These are phyloP conservation scores for Dipteronia sinensis DNA, from an alignment of 345 rosid species.

Conservation along the genomic window DNA sequence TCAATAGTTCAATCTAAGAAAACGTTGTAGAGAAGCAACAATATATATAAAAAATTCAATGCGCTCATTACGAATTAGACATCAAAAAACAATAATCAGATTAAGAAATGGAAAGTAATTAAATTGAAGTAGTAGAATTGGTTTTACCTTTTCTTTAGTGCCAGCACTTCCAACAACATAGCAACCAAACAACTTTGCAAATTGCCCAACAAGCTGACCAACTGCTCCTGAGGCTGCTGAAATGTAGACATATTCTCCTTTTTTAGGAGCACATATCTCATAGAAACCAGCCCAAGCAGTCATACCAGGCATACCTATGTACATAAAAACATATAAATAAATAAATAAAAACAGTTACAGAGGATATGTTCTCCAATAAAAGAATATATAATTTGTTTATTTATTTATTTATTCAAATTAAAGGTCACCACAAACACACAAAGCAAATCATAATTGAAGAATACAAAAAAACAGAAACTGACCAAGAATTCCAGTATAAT, in stretches of 20 bases:
- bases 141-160: neutral
- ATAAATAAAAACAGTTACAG: neutral
- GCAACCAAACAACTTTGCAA: constrained; percentile 17
- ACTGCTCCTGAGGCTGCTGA: constrained; percentile 18
- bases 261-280: constrained; percentile 3
- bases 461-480: neutral
- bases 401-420: too few species aligned
- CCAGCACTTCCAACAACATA: constrained; percentile 17
- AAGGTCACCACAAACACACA: too few species aligned
- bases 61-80: too few species aligned
- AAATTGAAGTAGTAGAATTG: neutral
- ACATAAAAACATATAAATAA: neutral
- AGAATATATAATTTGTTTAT: too few species aligned
- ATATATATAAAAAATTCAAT: too few species aligned
- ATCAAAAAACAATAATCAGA: too few species aligned
- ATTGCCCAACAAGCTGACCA: constrained; percentile 15
- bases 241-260: neutral
- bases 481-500: constrained; percentile 34
- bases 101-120: too few species aligned
- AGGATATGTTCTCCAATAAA: neutral
- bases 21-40: too few species aligned
- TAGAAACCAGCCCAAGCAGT: constrained; percentile 6
- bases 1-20: constrained; percentile 32
- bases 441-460: too few species aligned
- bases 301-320: constrained; percentile 3